Conservation (phyloP, 169 alveolate genomes). For the Cryptosporidium meleagridis region DNA sequence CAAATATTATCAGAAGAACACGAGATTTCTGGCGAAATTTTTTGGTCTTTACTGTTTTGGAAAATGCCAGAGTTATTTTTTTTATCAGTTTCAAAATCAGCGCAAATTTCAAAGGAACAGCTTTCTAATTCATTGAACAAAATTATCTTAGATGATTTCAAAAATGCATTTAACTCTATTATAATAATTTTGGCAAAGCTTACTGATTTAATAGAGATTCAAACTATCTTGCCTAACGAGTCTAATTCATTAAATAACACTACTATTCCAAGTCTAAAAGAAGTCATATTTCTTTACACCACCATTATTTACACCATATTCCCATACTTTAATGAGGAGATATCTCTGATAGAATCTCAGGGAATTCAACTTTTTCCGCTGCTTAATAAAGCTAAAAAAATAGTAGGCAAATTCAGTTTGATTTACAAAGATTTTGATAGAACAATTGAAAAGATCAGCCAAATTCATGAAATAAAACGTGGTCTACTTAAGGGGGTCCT, state of each 20-base stretch:
- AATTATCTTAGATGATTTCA: background rate
- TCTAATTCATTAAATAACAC: background rate
- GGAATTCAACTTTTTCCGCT: background rate
- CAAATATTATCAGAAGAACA: background rate
- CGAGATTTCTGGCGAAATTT: conserved; percentile 7
- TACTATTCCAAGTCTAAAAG: background rate
- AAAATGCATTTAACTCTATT: conserved; percentile 7
- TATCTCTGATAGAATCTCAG: background rate
- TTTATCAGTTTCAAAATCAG: conserved; percentile 18
- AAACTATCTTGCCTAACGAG: background rate
- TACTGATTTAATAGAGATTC: conserved; percentile 1
- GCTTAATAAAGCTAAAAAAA: background rate
- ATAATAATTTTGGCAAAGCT: conserved; percentile 9
- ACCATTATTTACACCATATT: background rate
- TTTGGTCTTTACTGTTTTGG: conserved; percentile 65
- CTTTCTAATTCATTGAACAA: conserved; percentile 29
- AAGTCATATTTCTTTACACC: conserved; percentile 10
- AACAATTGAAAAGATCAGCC: background rate
- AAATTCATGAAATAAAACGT: background rate
- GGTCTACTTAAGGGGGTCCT: conserved; percentile 24
- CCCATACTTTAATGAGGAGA: conserved; percentile 8
- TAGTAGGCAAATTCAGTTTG: background rate
- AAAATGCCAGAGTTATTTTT: conserved; percentile 24
- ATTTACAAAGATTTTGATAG: conserved; percentile 35
- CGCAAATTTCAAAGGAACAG: conserved; percentile 15